Evolutionary conservation across 2,329 filamentous ascomycete species (phyloP).

Genomic region (Didymella sp.): DNA sequence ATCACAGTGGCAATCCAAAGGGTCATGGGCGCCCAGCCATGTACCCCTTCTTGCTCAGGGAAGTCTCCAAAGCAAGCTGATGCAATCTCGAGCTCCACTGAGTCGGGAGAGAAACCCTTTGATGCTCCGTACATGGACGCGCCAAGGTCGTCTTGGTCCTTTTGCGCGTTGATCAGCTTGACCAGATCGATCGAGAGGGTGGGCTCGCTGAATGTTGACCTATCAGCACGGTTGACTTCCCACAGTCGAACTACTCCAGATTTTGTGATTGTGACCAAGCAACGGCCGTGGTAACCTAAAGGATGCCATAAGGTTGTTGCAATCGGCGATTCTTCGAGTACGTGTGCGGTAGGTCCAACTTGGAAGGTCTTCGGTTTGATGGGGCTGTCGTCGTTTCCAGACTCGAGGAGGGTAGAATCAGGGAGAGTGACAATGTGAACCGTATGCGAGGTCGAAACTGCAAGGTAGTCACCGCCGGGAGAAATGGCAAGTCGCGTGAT

Average conservation of each 20-base stretch:
- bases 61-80: conserved; percentile 86
- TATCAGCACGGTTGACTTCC: conserved; percentile 84
- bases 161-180: conserved; percentile 85
- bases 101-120: conserved; percentile 86
- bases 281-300: conserved; percentile 79
- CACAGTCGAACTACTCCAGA: conserved; percentile 89
- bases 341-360: conserved; percentile 89
- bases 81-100: conserved; percentile 91
- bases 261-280: conserved; percentile 84
- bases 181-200: conserved; percentile 85
- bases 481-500: conserved; percentile 88
- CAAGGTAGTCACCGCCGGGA: conserved; percentile 80
- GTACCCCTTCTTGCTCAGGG: conserved; percentile 61
- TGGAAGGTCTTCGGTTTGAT: conserved; percentile 87
- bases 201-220: conserved; percentile 86
- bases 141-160: conserved; percentile 80
- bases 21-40: conserved; percentile 91
- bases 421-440: conserved; percentile 88
- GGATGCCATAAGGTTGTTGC: conserved; percentile 91
- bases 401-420: conserved; percentile 76
- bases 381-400: conserved; percentile 71
- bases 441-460: conserved; percentile 85
- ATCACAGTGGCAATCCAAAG: conserved; percentile 95
- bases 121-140: conserved; percentile 76
- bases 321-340: conserved; percentile 82